Evolutionary conservation across 2,329 filamentous ascomycete genomes (phyloP), one percentile per base, ranked within the genome.

Genomic region (Acrocalymma vagum): DNA sequence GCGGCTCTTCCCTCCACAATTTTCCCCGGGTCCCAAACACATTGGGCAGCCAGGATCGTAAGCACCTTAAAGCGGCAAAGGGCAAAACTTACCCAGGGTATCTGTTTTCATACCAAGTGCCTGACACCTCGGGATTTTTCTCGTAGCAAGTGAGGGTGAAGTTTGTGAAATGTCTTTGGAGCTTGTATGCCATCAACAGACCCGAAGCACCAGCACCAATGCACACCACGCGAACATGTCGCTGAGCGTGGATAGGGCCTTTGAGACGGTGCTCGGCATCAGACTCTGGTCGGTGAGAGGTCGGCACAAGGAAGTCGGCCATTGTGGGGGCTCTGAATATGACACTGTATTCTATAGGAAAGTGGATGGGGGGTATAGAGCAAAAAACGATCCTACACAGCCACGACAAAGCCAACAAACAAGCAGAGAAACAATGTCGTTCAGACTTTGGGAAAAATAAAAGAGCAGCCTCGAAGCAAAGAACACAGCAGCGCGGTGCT

Each of bases 51-150:
- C 18, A 46, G 14, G 17, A 26, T 13, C 11, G 34, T 24, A 32
- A 35, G 14, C 20, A 26, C 14, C 11, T 38, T 24, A 32, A 35
- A n/a, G n/a, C n/a, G n/a, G n/a, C n/a, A n/a, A n/a, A n/a, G n/a
- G n/a, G n/a, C 20, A 21, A 14, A 15, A 59, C 64, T 42, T 59
- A 69, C 55, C 69, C 67, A n/a, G 69, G 68, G 46, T 72, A 72
- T 47, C 65, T 63, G 56, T 81, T 81, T 55, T 80, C 78, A 27
- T 62, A 77, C 78, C 78, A 81, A 3, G 78, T 80, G 5, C 78
- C 78, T 2, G 69, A 66, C 1, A 79, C 60, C 27, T 72, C 71
- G 1, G 62, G 37, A 44, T 79, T 78, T 58, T 78, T 78, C 51
- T 80, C 77, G 43, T 75, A 79, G 4, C 78, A 58, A 8, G 60